Conservation (phyloP, 108 stramenopile genomes). For the Fragilaria radians region DNA sequence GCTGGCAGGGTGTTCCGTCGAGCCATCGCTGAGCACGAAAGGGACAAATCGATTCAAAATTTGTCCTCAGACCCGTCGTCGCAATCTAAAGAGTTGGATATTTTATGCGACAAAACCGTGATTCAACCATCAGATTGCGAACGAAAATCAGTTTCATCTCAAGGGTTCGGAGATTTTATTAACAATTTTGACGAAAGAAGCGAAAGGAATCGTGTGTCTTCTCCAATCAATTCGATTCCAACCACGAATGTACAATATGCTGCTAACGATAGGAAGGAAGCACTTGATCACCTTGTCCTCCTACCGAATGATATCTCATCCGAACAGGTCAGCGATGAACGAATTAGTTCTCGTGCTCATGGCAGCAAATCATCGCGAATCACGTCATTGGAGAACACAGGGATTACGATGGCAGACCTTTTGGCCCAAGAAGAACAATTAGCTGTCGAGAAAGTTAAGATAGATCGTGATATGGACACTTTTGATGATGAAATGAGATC, state of each 20-base stretch:
- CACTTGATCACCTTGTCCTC: background rate
- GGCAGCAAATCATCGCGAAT: background rate
- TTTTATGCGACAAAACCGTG: background rate
- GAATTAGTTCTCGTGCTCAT: background rate
- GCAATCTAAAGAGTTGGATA: background rate
- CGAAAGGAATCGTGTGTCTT: too few relatives aligned
- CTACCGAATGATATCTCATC: background rate
- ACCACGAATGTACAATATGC: background rate
- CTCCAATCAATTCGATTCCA: background rate
- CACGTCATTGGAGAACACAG: background rate
- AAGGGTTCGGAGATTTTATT: background rate
- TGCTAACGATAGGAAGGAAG: background rate
- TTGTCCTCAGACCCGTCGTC: background rate
- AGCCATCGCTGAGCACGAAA: slow-evolving; percentile 66
- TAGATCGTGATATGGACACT: slow-evolving; percentile 70
- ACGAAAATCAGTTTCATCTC: background rate
- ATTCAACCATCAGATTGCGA: background rate
- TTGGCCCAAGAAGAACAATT: slow-evolving; percentile 22
- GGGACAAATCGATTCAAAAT: slow-evolving; percentile 18
- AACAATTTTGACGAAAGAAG: background rate
- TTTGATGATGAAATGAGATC: slow-evolving; percentile 94
- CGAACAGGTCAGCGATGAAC: background rate
- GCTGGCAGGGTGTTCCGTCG: slow-evolving; percentile 87
- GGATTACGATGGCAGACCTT: slow-evolving; percentile 24
- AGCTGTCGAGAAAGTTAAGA: slow-evolving; percentile 39